Percentiles rank a stretch among this genome's conserved stretches.
Evolutionary conservation across 345 rosid species (phyloP).

Genomic region (Acer negundo): DNA sequence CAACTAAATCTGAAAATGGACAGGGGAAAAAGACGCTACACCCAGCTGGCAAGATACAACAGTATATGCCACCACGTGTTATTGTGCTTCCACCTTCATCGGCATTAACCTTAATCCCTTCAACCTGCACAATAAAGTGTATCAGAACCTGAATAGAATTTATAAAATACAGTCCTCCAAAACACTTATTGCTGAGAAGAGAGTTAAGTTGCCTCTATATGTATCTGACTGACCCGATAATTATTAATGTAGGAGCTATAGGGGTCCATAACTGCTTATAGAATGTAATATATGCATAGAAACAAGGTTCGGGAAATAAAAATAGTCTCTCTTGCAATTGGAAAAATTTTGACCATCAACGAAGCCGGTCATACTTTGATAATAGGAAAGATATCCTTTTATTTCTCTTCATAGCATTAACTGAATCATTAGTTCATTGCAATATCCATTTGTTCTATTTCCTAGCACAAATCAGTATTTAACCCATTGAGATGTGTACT

Average conservation of each 20-base stretch:
- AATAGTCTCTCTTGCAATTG: not conserved
- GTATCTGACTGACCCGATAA: not conserved
- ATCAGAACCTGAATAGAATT: conserved; percentile 7
- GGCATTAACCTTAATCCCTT: conserved; percentile 68
- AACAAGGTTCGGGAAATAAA: not conserved
- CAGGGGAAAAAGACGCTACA: conserved; percentile 37
- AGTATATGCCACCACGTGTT: conserved; percentile 66
- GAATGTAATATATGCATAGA: not conserved
- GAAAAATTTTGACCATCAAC: not conserved
- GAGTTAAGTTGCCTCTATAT: not conserved
- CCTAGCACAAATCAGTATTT: not conserved
- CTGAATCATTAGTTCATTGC: not conserved
- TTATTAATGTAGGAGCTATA: not conserved
- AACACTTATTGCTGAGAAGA: not conserved
- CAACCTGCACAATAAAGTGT: conserved; percentile 43
- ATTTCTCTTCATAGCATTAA: not conserved
- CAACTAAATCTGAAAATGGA: not conserved
- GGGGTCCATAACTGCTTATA: not conserved
- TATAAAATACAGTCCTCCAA: not conserved
- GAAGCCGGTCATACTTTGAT: not conserved
- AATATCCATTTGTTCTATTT: not conserved
- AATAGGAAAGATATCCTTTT: not conserved
- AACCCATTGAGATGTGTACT: not conserved
- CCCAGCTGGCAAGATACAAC: conserved; percentile 69
- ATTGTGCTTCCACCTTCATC: conserved; percentile 70